Evolutionary conservation across 2,329 filamentous ascomycete species (phyloP).

Genomic region (Colletotrichum caudatum): DNA sequence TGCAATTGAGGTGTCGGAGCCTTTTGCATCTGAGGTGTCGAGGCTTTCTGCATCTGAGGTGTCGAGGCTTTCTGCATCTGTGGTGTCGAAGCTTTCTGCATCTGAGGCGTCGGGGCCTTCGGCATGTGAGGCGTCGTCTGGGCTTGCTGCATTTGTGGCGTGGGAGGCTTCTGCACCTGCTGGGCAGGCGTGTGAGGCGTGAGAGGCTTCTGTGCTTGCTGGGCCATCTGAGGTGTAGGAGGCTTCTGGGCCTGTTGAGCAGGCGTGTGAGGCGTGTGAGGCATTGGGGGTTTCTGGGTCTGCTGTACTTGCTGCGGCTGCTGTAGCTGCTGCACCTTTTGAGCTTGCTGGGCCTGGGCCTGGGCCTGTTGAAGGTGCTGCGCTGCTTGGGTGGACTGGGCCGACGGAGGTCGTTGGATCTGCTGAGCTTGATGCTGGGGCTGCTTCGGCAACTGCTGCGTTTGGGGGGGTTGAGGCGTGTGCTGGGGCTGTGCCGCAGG

Average conservation of each 20-base stretch:
- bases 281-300: slow-evolving; percentile 14
- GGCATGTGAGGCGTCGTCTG: slow-evolving; percentile 7
- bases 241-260: slow-evolving; percentile 8
- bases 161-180: slow-evolving; percentile 47
- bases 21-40: slow-evolving; percentile 35
- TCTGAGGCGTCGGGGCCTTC: slow-evolving; percentile 27
- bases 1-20: slow-evolving; percentile 24
- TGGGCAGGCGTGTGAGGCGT: slow-evolving; percentile 46
- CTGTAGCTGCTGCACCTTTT: slow-evolving; percentile 46
- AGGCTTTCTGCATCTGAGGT: slow-evolving; percentile 14
- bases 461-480: slow-evolving; percentile 44
- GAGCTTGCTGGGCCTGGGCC: slow-evolving; percentile 42
- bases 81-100: slow-evolving; percentile 34
- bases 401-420: slow-evolving; percentile 41
- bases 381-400: slow-evolving; percentile 40
- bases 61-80: background rate
- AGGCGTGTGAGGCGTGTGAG: slow-evolving; percentile 7
- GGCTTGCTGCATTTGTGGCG: slow-evolving; percentile 28
- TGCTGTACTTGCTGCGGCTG: slow-evolving; percentile 45
- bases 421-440: slow-evolving; percentile 41
- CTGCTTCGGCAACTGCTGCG: slow-evolving; percentile 46
- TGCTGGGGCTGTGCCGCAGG: slow-evolving; percentile 16
- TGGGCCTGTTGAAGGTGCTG: slow-evolving; percentile 27
- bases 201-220: slow-evolving; percentile 44
- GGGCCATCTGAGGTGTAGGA: slow-evolving; percentile 44